phyloP scores from a whole-genome alignment of 257 asterid genomes.

The Gardenia jasminoides region DNA sequence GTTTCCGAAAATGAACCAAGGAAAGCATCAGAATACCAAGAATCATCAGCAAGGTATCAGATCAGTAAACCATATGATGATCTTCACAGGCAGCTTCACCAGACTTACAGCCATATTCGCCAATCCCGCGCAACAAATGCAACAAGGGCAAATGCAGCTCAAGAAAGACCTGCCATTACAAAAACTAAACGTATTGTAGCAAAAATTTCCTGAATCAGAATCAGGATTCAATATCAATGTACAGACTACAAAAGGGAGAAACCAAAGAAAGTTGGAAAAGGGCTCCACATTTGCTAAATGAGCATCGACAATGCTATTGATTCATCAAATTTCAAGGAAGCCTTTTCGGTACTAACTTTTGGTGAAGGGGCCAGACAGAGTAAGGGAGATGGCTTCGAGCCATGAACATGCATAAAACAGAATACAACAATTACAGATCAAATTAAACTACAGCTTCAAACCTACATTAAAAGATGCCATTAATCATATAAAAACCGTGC shows the following conservation, averaged over 20 bases:
- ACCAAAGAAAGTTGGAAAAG: too few species aligned
- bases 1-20: background rate
- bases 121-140: conserved; percentile 51
- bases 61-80: conserved; percentile 45
- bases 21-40: background rate
- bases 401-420: background rate
- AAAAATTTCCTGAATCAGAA: background rate
- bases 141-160: conserved; percentile 53
- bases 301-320: background rate
- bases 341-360: too few species aligned
- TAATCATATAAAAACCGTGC: background rate
- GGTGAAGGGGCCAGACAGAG: too few species aligned
- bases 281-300: background rate
- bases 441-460: background rate
- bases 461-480: background rate
- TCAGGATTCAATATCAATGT: background rate
- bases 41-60: conserved; percentile 50
- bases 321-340: background rate
- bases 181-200: background rate
- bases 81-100: conserved; percentile 43
- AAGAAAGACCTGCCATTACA: conserved; percentile 31
- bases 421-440: background rate
- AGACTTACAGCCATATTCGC: conserved; percentile 39
- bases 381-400: too few species aligned
- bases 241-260: background rate